Percentiles rank a stretch among this genome's conserved stretches.
Evolutionary conservation across 139 green algal species (phyloP).

Genomic region (Chlamydomonas sp.): DNA sequence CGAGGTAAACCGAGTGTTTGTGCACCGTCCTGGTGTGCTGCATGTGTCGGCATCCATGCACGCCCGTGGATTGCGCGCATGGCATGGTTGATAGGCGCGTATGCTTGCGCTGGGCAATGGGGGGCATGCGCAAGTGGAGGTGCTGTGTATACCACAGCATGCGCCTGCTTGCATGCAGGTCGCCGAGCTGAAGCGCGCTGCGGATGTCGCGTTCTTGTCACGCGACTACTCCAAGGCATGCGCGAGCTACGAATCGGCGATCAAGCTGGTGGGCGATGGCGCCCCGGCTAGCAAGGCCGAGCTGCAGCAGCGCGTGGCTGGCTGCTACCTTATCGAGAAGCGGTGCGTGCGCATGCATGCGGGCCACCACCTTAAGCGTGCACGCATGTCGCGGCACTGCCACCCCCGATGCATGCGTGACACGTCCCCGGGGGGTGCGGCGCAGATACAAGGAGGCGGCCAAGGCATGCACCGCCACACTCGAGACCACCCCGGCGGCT

Average conservation of each 20-base stretch:
- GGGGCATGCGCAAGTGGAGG: too few relatives aligned
- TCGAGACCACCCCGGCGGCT: slow-evolving; percentile 49
- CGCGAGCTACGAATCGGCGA: slow-evolving; percentile 56
- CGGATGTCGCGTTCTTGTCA: too few relatives aligned
- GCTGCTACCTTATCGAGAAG: slow-evolving; percentile 66
- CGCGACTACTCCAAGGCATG: background rate
- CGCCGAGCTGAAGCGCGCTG: too few relatives aligned
- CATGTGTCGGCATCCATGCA: too few relatives aligned
- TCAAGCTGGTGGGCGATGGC: slow-evolving; percentile 43
- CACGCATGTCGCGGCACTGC: background rate
- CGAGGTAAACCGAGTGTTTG: too few relatives aligned
- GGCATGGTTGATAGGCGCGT: too few relatives aligned
- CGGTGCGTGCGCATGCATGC: slow-evolving; percentile 27
- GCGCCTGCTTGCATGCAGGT: too few relatives aligned
- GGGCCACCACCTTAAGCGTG: background rate
- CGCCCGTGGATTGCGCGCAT: too few relatives aligned
- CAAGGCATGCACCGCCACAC: slow-evolving; percentile 63
- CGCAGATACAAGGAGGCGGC: slow-evolving; percentile 75
- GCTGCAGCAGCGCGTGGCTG: slow-evolving; percentile 71
- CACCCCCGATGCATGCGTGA: background rate
- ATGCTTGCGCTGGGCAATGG: too few relatives aligned
- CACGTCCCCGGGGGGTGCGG: too few relatives aligned
- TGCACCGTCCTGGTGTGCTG: too few relatives aligned
- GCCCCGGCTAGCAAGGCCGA: slow-evolving; percentile 53
- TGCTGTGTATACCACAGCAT: too few relatives aligned